A percentile compares a stretch with the other conserved stretches of the same genome.
Evolutionary conservation across 2,329 filamentous ascomycete genomes (phyloP).

Genomic region (Didymella pomorum): DNA sequence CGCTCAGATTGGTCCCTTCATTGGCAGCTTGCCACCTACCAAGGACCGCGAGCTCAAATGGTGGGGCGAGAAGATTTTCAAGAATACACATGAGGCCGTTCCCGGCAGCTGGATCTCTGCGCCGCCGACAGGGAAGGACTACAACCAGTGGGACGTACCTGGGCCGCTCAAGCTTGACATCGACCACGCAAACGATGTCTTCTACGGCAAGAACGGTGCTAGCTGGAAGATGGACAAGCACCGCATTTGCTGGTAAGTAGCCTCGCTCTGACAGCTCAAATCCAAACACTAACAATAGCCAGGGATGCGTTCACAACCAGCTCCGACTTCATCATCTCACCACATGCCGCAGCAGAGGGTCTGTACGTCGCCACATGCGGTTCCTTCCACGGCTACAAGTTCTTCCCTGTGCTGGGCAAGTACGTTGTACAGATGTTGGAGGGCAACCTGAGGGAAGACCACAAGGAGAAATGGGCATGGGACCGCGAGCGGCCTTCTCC

Average conservation of each 20-base stretch:
- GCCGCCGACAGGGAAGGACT: constrained; percentile 64
- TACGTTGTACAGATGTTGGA: constrained; percentile 62
- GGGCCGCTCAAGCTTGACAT: constrained; percentile 66
- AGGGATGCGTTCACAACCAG: constrained; percentile 70
- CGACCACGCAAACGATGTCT: constrained; percentile 62
- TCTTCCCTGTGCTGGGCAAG: constrained; percentile 65
- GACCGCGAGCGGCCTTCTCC: constrained; percentile 66
- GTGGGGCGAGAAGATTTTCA: constrained; percentile 49
- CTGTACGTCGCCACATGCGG: constrained; percentile 68
- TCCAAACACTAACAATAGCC: constrained; percentile 36
- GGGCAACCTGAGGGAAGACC: constrained; percentile 51
- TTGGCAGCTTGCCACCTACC: constrained; percentile 45
- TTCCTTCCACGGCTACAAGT: constrained; percentile 69
- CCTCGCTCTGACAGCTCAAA: background rate
- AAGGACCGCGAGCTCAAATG: constrained; percentile 47
- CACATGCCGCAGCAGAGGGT: constrained; percentile 55
- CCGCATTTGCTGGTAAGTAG: constrained; percentile 69
- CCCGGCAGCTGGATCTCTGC: constrained; percentile 65
- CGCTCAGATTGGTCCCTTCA: constrained; percentile 42
- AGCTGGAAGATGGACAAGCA: constrained; percentile 68
- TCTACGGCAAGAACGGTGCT: constrained; percentile 65
- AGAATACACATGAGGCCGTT: constrained; percentile 43
- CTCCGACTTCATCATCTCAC: constrained; percentile 64
- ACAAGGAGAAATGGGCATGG: constrained; percentile 70
- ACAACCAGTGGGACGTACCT: constrained; percentile 70